A percentile compares a stretch with the other conserved stretches of the same genome.
Evolutionary conservation across 768 basidiomycete genomes (phyloP).

Genomic region (Amanita brunnescens): DNA sequence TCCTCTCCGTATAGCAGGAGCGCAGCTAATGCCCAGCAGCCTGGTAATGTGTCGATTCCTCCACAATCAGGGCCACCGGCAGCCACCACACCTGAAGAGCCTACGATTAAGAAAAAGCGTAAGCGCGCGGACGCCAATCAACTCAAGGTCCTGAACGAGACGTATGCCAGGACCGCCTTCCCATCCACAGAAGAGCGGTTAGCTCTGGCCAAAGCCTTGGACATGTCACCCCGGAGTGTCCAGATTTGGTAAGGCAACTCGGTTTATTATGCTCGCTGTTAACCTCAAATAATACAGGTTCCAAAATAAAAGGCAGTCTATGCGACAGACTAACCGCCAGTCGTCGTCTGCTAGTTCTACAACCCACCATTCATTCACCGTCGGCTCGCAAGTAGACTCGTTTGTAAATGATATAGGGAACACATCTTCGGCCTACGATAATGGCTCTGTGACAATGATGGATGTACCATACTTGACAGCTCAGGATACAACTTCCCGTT

Average conservation of each 20-base stretch:
- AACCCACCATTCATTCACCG: constrained; percentile 42
- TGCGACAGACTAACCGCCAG: constrained; percentile 71
- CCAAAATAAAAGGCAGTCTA: constrained; percentile 80
- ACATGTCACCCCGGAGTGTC: constrained; percentile 79
- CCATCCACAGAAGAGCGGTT: constrained; percentile 84
- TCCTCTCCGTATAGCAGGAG: constrained; percentile 36
- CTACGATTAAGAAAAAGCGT: constrained; percentile 81
- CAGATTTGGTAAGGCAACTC: constrained; percentile 64
- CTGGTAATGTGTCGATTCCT: constrained; percentile 43
- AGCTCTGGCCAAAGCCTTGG: constrained; percentile 63
- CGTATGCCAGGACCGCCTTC: constrained; percentile 74
- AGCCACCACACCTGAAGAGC: constrained; percentile 40
- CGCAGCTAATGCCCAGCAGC: constrained; percentile 30
- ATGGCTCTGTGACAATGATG: constrained; percentile 22
- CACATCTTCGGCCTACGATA: constrained; percentile 24
- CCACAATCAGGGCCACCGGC: constrained; percentile 37
- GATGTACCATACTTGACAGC: constrained; percentile 31
- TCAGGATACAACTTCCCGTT: constrained; percentile 30
- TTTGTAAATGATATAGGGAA: constrained; percentile 32
- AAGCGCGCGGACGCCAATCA: constrained; percentile 78
- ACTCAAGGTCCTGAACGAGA: constrained; percentile 73
- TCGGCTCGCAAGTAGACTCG: constrained; percentile 28
- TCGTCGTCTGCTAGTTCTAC: constrained; percentile 35
- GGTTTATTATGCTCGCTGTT: constrained; percentile 11
- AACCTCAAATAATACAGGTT: constrained; percentile 44